Evolutionary conservation across 441 rosid genomes (phyloP), one percentile per base, ranked within the genome.

Genomic region (Brassica hybrid): DNA sequence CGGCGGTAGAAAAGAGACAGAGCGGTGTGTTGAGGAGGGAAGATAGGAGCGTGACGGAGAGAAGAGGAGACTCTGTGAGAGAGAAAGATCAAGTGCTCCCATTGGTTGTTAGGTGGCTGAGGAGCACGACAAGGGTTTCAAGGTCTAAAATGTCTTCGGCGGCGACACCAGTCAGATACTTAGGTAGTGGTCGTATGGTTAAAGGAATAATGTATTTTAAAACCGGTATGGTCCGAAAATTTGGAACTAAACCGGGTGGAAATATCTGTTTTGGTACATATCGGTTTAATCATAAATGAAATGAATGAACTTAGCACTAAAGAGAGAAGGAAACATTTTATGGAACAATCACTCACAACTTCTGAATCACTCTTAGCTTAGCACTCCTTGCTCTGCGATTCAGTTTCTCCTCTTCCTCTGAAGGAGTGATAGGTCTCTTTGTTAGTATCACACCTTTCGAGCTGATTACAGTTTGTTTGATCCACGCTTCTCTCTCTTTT

Each of bases 401-500:
- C 76, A 87, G 76, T 65, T 78, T 83, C 80, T 90, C 99, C 79
- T 95, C 99, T 79, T 85, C 89, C 75, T 87, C 89, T 21, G 96
- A 93, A 58, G 97, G 95, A 9, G 99, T 93, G 65, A 91, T 85
- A 2, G 99, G 98, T 83, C 99, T 89, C 88, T 87, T 95, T 10
- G 96, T 95, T 12, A 95, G 88, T 74, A 95, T 88, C 14, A 74
- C 88, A 59, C 96, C 99, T 30, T 86, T 91, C 6, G 59, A 48
- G 2, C 96, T 94, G 14, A 67, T 80, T 52, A 95, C 84, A 3
- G 74, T 81, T 77, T 88, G 91, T 76, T 81, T 88, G 74, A 91
- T 86, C 98, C 96, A 95, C 3, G 21, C 62, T 77, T 90, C 97
- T 27, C 82, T 81, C 34, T 62, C 65, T 63, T 78, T 71, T 13